phyloP scores from a whole-genome alignment of 345 rosid species.

The Cardiospermum halicacabum region DNA sequence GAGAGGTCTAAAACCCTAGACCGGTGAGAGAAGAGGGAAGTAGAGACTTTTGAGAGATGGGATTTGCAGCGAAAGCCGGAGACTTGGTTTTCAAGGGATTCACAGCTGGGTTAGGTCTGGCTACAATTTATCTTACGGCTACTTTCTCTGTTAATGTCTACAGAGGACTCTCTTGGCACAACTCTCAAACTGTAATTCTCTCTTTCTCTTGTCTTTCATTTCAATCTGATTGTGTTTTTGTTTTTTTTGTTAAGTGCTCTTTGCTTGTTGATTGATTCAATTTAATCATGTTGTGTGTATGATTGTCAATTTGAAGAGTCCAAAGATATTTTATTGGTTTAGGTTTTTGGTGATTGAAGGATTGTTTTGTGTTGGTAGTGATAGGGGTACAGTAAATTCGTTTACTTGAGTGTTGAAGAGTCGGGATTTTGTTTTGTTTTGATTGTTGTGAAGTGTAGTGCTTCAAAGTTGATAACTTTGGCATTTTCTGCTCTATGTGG shows the following conservation, averaged over 20 bases:
- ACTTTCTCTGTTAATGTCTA: conserved; percentile 77
- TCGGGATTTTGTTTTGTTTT: background rate
- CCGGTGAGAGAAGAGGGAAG: background rate
- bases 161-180: conserved; percentile 77
- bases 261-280: background rate
- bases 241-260: background rate
- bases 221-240: background rate
- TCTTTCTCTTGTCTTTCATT: background rate
- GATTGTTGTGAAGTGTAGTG: background rate
- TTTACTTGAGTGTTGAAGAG: background rate
- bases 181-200: conserved; percentile 49
- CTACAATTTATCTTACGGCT: conserved; percentile 67
- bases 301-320: background rate
- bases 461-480: background rate
- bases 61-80: conserved; percentile 49
- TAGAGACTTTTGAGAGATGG: conserved; percentile 37
- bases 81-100: conserved; percentile 72
- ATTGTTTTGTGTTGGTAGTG: background rate
- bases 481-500: background rate
- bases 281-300: background rate
- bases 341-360: background rate
- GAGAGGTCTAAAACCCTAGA: background rate
- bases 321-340: background rate
- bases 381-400: too few relatives aligned
- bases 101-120: conserved; percentile 67